phyloP scores from a whole-genome alignment of 2,329 filamentous ascomycete species.

The Neonectria punicea region DNA sequence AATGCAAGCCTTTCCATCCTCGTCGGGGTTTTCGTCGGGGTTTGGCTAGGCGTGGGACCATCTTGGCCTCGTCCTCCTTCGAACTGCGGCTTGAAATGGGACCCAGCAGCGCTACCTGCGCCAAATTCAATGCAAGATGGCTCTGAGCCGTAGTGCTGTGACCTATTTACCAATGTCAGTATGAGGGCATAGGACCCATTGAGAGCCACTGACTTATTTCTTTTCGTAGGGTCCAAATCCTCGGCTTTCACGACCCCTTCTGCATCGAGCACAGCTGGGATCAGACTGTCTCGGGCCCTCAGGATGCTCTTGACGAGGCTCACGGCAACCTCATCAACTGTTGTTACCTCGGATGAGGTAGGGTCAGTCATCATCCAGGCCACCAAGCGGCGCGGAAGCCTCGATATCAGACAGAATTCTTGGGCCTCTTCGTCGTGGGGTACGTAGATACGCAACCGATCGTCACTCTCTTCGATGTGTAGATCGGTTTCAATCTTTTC shows the following conservation, averaged over 20 bases:
- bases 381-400: conserved; percentile 33
- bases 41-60: not conserved
- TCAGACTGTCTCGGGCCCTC: conserved; percentile 8
- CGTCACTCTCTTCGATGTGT: conserved; percentile 22
- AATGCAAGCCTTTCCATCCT: not conserved
- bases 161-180: not conserved
- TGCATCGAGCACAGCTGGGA: conserved; percentile 9
- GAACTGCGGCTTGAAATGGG: not conserved
- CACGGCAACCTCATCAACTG: conserved; percentile 31
- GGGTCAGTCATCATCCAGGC: conserved; percentile 41
- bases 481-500: not conserved
- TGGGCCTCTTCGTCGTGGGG: conserved; percentile 30
- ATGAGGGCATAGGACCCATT: not conserved
- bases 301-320: conserved; percentile 31
- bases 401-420: conserved; percentile 30
- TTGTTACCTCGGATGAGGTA: conserved; percentile 3
- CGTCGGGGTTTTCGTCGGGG: not conserved
- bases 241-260: conserved; percentile 1
- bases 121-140: not conserved
- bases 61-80: not conserved
- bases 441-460: conserved; percentile 31
- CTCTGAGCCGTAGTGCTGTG: not conserved
- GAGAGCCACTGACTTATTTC: not conserved
- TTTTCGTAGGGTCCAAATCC: not conserved
- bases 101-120: not conserved